Evolutionary conservation across 139 green algal species (phyloP).

Genomic region (Chlorella vulgaris): DNA sequence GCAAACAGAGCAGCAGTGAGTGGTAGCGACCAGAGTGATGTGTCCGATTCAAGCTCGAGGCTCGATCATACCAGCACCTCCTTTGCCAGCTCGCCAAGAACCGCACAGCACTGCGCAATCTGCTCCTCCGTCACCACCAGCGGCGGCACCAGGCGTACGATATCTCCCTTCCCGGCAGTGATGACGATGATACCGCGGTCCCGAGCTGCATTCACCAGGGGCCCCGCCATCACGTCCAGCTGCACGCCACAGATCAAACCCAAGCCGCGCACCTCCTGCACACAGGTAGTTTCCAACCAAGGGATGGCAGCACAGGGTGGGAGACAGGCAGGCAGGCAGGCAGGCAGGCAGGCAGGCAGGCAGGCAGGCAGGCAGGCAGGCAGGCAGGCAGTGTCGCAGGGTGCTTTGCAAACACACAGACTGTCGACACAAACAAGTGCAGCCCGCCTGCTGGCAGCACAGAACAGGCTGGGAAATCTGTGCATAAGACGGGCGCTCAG

Average conservation of each 20-base stretch:
- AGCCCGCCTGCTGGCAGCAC: not conserved
- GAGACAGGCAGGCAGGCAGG: not conserved
- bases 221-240: slow-evolving; percentile 83
- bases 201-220: slow-evolving; percentile 70
- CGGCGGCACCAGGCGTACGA: slow-evolving; percentile 94
- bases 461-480: too few relatives aligned
- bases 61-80: too few relatives aligned
- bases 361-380: not conserved
- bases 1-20: too few relatives aligned
- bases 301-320: not conserved
- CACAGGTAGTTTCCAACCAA: not conserved
- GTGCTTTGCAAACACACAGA: not conserved
- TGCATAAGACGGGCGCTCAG: not conserved
- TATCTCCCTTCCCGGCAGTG: slow-evolving; percentile 91
- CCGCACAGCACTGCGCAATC: slow-evolving; percentile 69
- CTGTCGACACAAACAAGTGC: not conserved
- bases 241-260: slow-evolving; percentile 94
- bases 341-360: too few relatives aligned
- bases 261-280: slow-evolving; percentile 81
- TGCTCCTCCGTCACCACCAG: slow-evolving; percentile 88
- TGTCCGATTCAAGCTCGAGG: too few relatives aligned
- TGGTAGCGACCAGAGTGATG: too few relatives aligned
- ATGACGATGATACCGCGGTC: slow-evolving; percentile 91
- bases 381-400: not conserved
- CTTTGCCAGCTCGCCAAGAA: slow-evolving; percentile 26